phyloP scores from a whole-genome alignment of 148 eudicot genomes.

The Euryodendron excelsum region DNA sequence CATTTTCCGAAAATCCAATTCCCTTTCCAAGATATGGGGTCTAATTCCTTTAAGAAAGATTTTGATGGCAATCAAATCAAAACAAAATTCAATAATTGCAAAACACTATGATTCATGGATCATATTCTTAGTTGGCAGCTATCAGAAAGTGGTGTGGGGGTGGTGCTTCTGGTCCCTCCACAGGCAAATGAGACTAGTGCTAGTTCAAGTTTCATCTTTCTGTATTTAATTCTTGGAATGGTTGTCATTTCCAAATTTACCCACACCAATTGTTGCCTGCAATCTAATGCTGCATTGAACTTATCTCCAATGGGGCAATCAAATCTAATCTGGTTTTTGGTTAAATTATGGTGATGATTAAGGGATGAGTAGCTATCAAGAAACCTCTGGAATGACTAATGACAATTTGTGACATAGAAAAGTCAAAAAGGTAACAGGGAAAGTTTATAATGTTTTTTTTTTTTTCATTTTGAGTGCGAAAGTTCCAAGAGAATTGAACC shows the following conservation, averaged over 20 bases:
- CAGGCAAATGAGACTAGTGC: too few relatives aligned
- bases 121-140: constrained; percentile 6
- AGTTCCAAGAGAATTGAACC: background rate
- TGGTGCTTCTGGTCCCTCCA: background rate
- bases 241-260: too few relatives aligned
- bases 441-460: too few relatives aligned
- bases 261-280: background rate
- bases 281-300: background rate
- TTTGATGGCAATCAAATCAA: constrained; percentile 4
- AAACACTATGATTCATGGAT: background rate
- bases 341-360: background rate
- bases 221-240: too few relatives aligned
- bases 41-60: constrained; percentile 14
- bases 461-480: background rate
- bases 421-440: background rate
- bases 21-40: constrained; percentile 24
- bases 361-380: background rate
- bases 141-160: background rate
- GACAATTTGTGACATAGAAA: background rate
- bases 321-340: background rate
- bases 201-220: background rate
- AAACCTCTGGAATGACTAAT: background rate
- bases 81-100: constrained; percentile 24
- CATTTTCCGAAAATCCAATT: constrained; percentile 14
- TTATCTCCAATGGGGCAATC: background rate